Conservation (phyloP, 2,329 filamentous ascomycete species). For the Paraphoma chrysanthemicola region DNA sequence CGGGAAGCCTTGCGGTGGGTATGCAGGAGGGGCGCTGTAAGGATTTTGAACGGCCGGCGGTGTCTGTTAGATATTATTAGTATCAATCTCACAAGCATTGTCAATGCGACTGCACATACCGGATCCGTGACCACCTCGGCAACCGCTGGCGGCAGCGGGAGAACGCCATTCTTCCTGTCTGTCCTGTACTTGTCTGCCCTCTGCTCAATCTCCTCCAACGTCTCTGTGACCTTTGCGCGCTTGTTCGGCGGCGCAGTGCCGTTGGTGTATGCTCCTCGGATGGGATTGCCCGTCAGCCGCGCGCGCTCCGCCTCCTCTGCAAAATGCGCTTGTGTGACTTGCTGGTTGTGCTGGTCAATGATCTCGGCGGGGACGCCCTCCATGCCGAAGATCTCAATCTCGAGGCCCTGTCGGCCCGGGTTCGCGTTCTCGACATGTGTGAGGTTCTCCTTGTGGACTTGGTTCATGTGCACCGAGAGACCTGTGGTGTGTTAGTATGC, state of each 20-base stretch:
- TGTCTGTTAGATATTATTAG: slow-evolving; percentile 24
- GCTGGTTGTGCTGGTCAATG: slow-evolving; percentile 81
- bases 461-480: slow-evolving; percentile 95
- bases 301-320: slow-evolving; percentile 83
- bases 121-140: slow-evolving; percentile 49
- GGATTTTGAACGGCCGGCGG: slow-evolving; percentile 27
- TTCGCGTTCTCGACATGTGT: slow-evolving; percentile 90
- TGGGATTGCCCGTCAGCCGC: slow-evolving; percentile 82
- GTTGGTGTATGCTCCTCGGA: slow-evolving; percentile 56
- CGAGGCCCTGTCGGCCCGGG: slow-evolving; percentile 81
- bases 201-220: slow-evolving; percentile 78
- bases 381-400: slow-evolving; percentile 98
- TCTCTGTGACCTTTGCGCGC: slow-evolving; percentile 71
- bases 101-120: slow-evolving; percentile 7
- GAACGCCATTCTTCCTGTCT: slow-evolving; percentile 51
- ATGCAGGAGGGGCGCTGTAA: slow-evolving; percentile 22
- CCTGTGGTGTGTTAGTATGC: slow-evolving; percentile 58
- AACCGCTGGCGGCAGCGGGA: slow-evolving; percentile 35
- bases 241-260: slow-evolving; percentile 61
- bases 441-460: slow-evolving; percentile 95
- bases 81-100: neutral
- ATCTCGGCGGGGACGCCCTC: slow-evolving; percentile 92
- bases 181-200: slow-evolving; percentile 66
- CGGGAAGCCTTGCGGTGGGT: slow-evolving; percentile 25
- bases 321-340: slow-evolving; percentile 85